Percentiles rank a stretch among this genome's conserved stretches.
Evolutionary conservation across 306 rosid species (phyloP).

Genomic region (Sophora flavescens): DNA sequence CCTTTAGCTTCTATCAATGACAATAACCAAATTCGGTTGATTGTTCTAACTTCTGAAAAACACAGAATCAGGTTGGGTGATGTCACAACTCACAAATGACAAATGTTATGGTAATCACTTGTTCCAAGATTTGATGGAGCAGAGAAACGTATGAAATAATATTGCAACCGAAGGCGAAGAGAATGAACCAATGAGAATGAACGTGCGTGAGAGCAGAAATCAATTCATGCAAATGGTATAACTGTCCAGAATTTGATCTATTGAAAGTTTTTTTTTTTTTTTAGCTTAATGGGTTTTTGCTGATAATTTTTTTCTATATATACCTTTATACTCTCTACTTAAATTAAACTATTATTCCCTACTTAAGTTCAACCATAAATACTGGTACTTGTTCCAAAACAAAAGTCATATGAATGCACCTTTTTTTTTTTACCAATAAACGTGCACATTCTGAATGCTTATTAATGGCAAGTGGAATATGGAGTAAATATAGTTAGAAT

Average conservation of each 20-base stretch:
- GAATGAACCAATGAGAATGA: constrained; percentile 21
- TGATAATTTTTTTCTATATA: no score
- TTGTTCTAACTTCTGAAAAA: constrained; percentile 11
- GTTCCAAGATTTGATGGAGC: constrained; percentile 19
- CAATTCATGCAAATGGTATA: constrained; percentile 42
- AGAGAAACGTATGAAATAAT: not conserved
- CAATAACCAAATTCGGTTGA: constrained; percentile 6
- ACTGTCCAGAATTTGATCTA: constrained; percentile 23
- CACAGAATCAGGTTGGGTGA: constrained; percentile 22
- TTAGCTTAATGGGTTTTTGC: no score
- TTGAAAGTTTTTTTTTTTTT: not conserved
- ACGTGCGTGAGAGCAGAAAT: constrained; percentile 25
- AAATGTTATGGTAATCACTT: not conserved
- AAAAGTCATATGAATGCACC: no score
- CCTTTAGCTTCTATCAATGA: constrained; percentile 37
- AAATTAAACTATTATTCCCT: no score
- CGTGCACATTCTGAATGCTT: no score
- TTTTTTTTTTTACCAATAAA: no score
- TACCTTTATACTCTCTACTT: no score
- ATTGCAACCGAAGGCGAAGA: constrained; percentile 6
- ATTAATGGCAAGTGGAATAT: no score
- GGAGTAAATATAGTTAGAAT: no score
- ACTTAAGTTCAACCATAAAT: no score
- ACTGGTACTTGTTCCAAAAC: no score
- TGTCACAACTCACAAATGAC: not conserved